Conservation (phyloP, 352 stramenopile species). For the Peronosclerospora sorghi region DNA sequence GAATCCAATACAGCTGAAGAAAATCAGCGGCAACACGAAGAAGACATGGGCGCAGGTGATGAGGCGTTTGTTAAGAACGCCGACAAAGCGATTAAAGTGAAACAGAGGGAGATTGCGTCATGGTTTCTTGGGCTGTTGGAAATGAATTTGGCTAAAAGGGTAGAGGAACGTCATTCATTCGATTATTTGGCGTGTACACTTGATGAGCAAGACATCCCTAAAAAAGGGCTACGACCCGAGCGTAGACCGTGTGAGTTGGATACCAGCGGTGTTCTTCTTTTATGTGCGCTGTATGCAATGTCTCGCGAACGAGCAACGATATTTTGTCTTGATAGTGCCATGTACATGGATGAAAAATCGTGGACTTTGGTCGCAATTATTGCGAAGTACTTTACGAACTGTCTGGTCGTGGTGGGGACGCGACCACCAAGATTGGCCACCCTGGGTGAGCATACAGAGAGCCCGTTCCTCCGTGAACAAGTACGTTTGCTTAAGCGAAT, state of each 20-base stretch:
- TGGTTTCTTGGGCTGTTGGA: conserved; percentile 61
- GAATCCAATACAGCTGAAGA: conserved; percentile 9
- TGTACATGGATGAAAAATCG: conserved; percentile 83
- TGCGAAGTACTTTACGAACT: conserved; percentile 83
- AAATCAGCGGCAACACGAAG: conserved; percentile 11
- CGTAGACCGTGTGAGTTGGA: conserved; percentile 59
- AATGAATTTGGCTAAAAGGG: conserved; percentile 39
- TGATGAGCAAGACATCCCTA: conserved; percentile 7
- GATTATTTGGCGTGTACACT: conserved; percentile 1
- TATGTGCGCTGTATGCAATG: conserved; percentile 70
- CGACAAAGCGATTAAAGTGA: conserved; percentile 29
- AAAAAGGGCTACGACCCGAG: conserved; percentile 33
- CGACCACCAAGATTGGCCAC: conserved; percentile 56
- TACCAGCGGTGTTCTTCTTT: conserved; percentile 57
- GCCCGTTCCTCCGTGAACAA: conserved; percentile 64
- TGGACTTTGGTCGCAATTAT: conserved; percentile 75
- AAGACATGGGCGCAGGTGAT: conserved; percentile 12
- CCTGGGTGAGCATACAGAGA: conserved; percentile 58
- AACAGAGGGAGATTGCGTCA: conserved; percentile 53
- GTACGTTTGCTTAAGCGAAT: conserved; percentile 63
- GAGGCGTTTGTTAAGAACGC: conserved; percentile 14
- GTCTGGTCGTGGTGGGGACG: conserved; percentile 57
- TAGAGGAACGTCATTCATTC: conserved; percentile 11
- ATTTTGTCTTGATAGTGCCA: conserved; percentile 76
- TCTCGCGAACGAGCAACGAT: conserved; percentile 54